Evolutionary conservation across 805 yeast species (phyloP).

Genomic region (Alloascoidea africana): DNA sequence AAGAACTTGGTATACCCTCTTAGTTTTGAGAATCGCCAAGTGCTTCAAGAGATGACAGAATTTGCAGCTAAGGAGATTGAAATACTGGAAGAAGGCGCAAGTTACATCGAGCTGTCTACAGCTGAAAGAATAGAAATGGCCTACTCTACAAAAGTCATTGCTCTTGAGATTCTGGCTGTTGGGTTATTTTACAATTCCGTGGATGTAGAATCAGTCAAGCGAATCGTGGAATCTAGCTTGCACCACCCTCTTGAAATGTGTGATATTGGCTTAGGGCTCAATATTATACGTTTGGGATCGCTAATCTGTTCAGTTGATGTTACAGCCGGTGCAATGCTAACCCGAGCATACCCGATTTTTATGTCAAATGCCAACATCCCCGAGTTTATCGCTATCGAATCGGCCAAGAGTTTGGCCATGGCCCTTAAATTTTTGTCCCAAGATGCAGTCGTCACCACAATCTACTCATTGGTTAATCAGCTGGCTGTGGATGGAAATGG

Average conservation of each 20-base stretch:
- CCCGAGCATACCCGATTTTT: constrained; percentile 25
- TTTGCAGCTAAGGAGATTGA: constrained; percentile 23
- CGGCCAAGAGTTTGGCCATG: constrained; percentile 44
- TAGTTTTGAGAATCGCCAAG: neutral
- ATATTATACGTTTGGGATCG: constrained; percentile 41
- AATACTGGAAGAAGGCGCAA: constrained; percentile 40
- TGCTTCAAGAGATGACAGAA: constrained; percentile 8
- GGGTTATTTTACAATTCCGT: constrained; percentile 33
- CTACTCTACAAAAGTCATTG: constrained; percentile 34
- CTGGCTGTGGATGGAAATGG: constrained; percentile 32
- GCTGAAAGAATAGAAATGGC: constrained; percentile 32
- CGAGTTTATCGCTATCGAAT: constrained; percentile 28
- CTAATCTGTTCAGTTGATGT: constrained; percentile 25
- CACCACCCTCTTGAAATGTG: constrained; percentile 35
- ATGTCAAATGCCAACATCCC: constrained; percentile 32
- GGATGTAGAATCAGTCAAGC: constrained; percentile 26
- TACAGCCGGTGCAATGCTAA: constrained; percentile 15
- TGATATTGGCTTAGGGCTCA: constrained; percentile 33
- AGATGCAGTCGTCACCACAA: constrained; percentile 69
- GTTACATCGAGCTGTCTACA: constrained; percentile 37
- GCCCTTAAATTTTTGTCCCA: constrained; percentile 60
- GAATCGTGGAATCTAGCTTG: constrained; percentile 34
- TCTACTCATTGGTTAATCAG: constrained; percentile 70
- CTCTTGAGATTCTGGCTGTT: constrained; percentile 46
- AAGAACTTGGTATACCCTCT: constrained; percentile 6